Conservation (phyloP, 2,329 filamentous ascomycete genomes). For the Claviceps maximensis region DNA sequence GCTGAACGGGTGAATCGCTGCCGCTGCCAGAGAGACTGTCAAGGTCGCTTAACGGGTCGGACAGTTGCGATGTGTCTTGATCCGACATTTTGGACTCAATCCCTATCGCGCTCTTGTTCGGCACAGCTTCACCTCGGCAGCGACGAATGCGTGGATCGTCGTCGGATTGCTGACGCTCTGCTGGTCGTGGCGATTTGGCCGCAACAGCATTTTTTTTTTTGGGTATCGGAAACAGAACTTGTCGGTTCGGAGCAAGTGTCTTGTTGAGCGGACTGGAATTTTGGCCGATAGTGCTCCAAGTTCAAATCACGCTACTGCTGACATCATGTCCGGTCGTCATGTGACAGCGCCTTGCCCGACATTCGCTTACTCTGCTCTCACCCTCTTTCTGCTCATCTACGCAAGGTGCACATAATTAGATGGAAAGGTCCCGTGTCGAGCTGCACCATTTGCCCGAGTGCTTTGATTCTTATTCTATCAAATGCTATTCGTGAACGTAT, state of each 20-base stretch:
- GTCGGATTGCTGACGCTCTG: not conserved
- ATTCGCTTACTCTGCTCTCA: too few species aligned
- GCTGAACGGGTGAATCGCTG: constrained; percentile 22
- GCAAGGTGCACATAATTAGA: too few species aligned
- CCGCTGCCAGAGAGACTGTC: constrained; percentile 23
- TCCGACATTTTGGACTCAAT: constrained; percentile 17
- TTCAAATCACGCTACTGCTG: not conserved
- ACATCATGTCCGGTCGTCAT: constrained; percentile 1
- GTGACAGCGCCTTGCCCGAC: not conserved
- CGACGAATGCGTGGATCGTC: not conserved
- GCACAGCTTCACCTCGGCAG: not conserved
- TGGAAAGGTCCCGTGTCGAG: not conserved
- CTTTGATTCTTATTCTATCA: not conserved
- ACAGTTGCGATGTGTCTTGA: constrained; percentile 20
- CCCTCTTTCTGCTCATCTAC: not conserved
- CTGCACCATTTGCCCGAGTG: not conserved
- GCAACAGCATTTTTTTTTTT: not conserved
- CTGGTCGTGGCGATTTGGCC: not conserved
- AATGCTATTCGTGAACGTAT: not conserved
- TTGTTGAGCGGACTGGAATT: not conserved
- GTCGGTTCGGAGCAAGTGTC: not conserved
- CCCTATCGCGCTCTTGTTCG: constrained; percentile 14
- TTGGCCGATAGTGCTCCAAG: not conserved
- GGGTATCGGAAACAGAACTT: not conserved
- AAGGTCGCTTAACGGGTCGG: constrained; percentile 12